Conservation (phyloP, 163 green algal genomes). For the Picocystis sp. region DNA sequence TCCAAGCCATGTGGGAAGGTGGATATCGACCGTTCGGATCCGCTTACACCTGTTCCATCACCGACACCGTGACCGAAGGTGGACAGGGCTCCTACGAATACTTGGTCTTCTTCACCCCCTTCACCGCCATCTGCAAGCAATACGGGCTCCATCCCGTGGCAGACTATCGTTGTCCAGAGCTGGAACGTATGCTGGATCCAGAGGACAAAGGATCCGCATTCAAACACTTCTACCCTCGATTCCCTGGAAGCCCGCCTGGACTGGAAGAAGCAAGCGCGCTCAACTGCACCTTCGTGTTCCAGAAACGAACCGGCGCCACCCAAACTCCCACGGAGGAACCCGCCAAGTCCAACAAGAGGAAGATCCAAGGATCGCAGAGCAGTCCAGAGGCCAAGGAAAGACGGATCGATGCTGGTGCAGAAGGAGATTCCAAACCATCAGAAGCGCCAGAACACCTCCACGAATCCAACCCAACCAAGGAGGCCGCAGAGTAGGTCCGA, state of each 20-base stretch:
- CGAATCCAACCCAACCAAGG: no score
- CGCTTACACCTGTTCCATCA: constrained; percentile 60
- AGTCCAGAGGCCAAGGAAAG: no score
- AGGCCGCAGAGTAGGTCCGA: no score
- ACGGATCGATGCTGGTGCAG: no score
- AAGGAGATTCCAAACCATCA: no score
- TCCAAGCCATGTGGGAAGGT: constrained; percentile 40
- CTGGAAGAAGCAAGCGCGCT: constrained; percentile 6
- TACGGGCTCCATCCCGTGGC: constrained; percentile 1
- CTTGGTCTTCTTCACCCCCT: constrained; percentile 45
- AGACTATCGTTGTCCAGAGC: background rate
- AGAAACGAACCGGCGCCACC: background rate
- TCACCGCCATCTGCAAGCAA: constrained; percentile 31
- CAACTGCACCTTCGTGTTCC: constrained; percentile 6
- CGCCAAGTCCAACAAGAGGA: no score
- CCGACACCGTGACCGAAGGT: constrained; percentile 68
- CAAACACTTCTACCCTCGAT: constrained; percentile 9
- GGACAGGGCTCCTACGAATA: constrained; percentile 51
- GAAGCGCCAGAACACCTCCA: no score
- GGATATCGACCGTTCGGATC: constrained; percentile 40
- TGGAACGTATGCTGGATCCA: constrained; percentile 2
- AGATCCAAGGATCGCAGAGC: no score
- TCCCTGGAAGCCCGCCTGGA: background rate
- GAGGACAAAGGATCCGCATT: constrained; percentile 2
- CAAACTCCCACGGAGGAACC: no score